Base-by-base conservation (phyloP, 805 yeast species). In the Lachancea nothofagi region DNA sequence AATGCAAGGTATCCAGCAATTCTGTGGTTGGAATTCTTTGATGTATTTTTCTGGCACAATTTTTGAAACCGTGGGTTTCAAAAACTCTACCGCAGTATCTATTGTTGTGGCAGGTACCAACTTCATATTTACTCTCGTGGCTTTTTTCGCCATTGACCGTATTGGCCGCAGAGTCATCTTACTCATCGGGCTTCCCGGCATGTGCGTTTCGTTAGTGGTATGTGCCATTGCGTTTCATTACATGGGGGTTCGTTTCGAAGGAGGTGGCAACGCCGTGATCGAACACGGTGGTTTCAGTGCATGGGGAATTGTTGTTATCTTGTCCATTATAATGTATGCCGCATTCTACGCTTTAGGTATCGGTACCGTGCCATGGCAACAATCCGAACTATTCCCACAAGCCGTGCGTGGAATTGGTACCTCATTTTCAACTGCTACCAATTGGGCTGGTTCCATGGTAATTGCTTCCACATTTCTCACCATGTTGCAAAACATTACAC, bases 331-430 rank as follows among this genome's bases (percentile, higher is more conserved):
- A 47, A 61, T 78, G 29, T 93, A 71, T 57, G 96, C 89, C 33
- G 96, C 95, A 2, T 78, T 82, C 39, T 90, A 89, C 60, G 96
- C 97, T 35, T 69, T 86, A 49, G 97, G 97, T 50, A 85, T 89
- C 50, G 98, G 98, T 66, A 89, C 90, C 62, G 93, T 87, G 40
- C 97, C 97, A 41, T 90, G 98, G 98, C 96, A 90, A 59, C 97
- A 93, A 59, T 83, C 90, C 42, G 98, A 90, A 65, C 69, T 90
- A 56, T 88, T 93, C 67, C 93, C 97, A 25, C 95, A 89, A 71
- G 76, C 79, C 46, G 96, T 90, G 24, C 78, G 98, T 61, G 95
- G 96, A 43, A 72, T 87, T 33, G 97, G 97, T 45, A 80, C 88
- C 7, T 85, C 95, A 43, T 81, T 77, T 54, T 88, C 96, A 2